Percentiles rank a stretch among this genome's conserved stretches.
Conservation (phyloP, 306 rosid genomes). For the Betula pendula region DNA sequence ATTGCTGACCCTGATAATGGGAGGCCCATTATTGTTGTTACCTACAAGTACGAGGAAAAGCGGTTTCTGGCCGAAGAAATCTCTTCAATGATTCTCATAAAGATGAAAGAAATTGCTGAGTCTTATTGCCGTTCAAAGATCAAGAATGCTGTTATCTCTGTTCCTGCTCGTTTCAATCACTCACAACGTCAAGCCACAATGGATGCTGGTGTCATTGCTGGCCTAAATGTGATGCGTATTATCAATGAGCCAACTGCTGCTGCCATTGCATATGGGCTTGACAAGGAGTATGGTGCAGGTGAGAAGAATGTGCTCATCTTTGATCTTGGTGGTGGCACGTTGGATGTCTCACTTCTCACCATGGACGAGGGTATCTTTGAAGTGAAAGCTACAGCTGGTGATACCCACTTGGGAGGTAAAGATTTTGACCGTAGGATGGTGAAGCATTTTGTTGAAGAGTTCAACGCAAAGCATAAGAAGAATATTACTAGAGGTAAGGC, state of each 20-base stretch:
- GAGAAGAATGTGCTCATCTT: slow-evolving; percentile 41
- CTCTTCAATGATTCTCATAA: slow-evolving; percentile 36
- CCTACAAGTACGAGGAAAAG: slow-evolving; percentile 39
- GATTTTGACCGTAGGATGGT: slow-evolving; percentile 44
- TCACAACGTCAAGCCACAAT: slow-evolving; percentile 40
- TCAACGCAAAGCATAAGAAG: slow-evolving; percentile 39
- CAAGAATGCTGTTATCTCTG: slow-evolving; percentile 41
- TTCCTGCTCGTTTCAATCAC: slow-evolving; percentile 44
- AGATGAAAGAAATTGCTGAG: slow-evolving; percentile 43
- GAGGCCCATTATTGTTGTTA: slow-evolving; percentile 41
- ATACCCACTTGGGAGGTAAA: slow-evolving; percentile 42
- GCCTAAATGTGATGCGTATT: slow-evolving; percentile 38
- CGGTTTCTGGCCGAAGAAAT: slow-evolving; percentile 40
- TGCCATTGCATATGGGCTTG: slow-evolving; percentile 49
- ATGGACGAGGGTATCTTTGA: slow-evolving; percentile 35
- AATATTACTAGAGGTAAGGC: slow-evolving; percentile 35
- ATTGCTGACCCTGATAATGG: slow-evolving; percentile 28
- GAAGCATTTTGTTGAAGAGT: slow-evolving; percentile 36
- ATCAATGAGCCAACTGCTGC: slow-evolving; percentile 47
- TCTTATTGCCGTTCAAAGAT: slow-evolving; percentile 31
- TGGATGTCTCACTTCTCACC: slow-evolving; percentile 44
- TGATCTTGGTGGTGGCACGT: slow-evolving; percentile 44
- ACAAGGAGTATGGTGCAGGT: slow-evolving; percentile 16
- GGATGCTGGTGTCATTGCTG: slow-evolving; percentile 40
- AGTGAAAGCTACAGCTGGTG: slow-evolving; percentile 42